phyloP scores from a whole-genome alignment of 106 monocot genomes.

The Xerophyta viscosa region DNA sequence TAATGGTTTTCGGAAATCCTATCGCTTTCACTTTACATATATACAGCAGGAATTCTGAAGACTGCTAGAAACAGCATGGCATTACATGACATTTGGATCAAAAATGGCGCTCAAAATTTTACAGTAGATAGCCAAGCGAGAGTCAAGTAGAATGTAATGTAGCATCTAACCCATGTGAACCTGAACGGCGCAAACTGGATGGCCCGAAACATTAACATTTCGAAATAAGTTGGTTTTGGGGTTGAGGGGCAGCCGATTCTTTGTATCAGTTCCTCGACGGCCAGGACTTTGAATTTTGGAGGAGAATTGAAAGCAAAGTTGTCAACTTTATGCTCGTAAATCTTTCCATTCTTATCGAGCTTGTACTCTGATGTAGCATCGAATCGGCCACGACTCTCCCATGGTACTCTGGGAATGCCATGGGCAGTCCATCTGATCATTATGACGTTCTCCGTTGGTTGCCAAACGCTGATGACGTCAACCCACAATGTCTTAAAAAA shows the following conservation, averaged over 20 bases:
- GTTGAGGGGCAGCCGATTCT: constrained; percentile 62
- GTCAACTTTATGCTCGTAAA: constrained; percentile 71
- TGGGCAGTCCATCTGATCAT: constrained; percentile 91
- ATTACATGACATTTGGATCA: not conserved
- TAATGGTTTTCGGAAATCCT: not conserved
- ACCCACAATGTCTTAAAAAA: constrained; percentile 69
- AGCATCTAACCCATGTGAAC: constrained; percentile 40
- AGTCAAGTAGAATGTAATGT: constrained; percentile 24
- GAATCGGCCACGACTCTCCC: constrained; percentile 72
- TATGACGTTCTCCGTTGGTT: constrained; percentile 59
- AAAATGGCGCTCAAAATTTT: constrained; percentile 16
- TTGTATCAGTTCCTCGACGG: constrained; percentile 52
- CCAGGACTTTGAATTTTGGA: constrained; percentile 43
- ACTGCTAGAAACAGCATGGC: not conserved
- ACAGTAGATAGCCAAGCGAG: constrained; percentile 20
- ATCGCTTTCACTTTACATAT: not conserved
- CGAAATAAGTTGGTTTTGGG: constrained; percentile 60
- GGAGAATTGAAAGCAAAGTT: constrained; percentile 62
- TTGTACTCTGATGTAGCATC: constrained; percentile 83
- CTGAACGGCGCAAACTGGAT: constrained; percentile 15
- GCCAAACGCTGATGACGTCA: constrained; percentile 67
- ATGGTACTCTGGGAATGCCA: constrained; percentile 65
- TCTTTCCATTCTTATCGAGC: constrained; percentile 80
- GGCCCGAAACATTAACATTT: constrained; percentile 10
- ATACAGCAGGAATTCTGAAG: not conserved